Base-by-base conservation (phyloP, 352 stramenopile genomes). In the Phytophthora crassamura region DNA sequence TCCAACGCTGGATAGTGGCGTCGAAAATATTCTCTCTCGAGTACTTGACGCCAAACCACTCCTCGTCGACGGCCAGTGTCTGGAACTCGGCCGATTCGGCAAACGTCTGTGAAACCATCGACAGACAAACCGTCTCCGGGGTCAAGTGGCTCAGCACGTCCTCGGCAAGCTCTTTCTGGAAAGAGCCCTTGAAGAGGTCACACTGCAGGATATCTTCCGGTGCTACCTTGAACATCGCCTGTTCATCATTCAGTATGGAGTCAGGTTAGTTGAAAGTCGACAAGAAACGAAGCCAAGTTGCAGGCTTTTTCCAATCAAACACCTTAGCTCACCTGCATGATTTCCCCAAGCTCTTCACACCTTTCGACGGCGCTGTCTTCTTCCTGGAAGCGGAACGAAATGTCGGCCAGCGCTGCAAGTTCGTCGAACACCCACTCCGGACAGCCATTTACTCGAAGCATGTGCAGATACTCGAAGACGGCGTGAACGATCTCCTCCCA, bases 341-440 rank as follows among this genome's bases (percentile, higher is more conserved):
- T 73, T 61, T 82, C 72, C n/a, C 75, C 81, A 38, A 93, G 54
- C 52, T 91, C 82, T 62, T 91, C 83, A 40, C 81, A 90, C 28
- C 75, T 71, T 56, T 90, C 82, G 5, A 91, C 82, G 7, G 79
- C 81, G 33, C 81, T 86, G 28, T 75, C 69, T 39, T 93, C 84
- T 73, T 93, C 81, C 48, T 91, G 78, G 39, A 93, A 93, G 30
- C 78, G 80, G 36, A 91, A 93, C 9, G 80, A 88, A 56, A 93
- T 90, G 32, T 87, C 75, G 7, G 81, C 68, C 4, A 93, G 66
- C 16, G 82, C 79, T 50, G 82, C 80, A 7, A 89, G 65, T 39
- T 93, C 85, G n/a, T 91, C 77, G 42, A 89, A 93, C 14, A 92
- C 70, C 85, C 83, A 93, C 25, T 79, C 69, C 0, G 83, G 85